phyloP scores from a whole-genome alignment of 202 grass and related monocot genomes.

The Eragrostis tef region DNA sequence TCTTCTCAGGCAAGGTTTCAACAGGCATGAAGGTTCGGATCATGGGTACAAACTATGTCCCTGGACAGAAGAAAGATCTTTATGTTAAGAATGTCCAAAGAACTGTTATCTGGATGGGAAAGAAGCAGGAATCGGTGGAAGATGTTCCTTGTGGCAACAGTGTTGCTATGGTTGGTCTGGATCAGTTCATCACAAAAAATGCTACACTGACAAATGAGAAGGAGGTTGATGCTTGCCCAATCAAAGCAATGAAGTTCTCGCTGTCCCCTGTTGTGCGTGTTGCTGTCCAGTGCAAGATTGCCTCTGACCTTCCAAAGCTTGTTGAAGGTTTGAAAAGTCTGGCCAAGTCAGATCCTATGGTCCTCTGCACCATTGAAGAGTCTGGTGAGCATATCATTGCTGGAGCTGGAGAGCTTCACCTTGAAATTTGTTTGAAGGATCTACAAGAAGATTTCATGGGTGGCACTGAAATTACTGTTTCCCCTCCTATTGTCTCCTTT shows the following conservation, averaged over 20 bases:
- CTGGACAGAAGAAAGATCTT: conserved; percentile 60
- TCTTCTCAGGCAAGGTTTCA: conserved; percentile 64
- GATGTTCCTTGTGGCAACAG: conserved; percentile 81
- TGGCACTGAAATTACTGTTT: too few relatives aligned
- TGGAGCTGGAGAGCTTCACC: conserved; percentile 69
- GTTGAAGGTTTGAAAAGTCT: conserved; percentile 74
- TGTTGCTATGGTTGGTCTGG: conserved; percentile 69
- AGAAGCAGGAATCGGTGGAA: conserved; percentile 72
- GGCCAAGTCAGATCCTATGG: conserved; percentile 72
- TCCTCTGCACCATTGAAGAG: conserved; percentile 61
- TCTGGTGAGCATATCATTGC: conserved; percentile 73
- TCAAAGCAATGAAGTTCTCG: conserved; percentile 78
- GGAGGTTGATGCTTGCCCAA: conserved; percentile 64
- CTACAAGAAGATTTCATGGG: too few relatives aligned
- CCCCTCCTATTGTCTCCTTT: too few relatives aligned
- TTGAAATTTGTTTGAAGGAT: too few relatives aligned
- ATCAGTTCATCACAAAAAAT: conserved; percentile 78
- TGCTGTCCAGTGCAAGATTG: conserved; percentile 71
- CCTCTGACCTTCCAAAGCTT: conserved; percentile 65
- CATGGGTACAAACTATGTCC: conserved; percentile 74
- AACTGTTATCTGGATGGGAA: conserved; percentile 81
- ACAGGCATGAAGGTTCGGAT: conserved; percentile 75
- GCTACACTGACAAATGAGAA: conserved; percentile 72
- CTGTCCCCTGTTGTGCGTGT: conserved; percentile 69
- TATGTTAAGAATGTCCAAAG: conserved; percentile 62